phyloP scores from a whole-genome alignment of 2,329 filamentous ascomycete genomes.

The Fusarium nurragi region DNA sequence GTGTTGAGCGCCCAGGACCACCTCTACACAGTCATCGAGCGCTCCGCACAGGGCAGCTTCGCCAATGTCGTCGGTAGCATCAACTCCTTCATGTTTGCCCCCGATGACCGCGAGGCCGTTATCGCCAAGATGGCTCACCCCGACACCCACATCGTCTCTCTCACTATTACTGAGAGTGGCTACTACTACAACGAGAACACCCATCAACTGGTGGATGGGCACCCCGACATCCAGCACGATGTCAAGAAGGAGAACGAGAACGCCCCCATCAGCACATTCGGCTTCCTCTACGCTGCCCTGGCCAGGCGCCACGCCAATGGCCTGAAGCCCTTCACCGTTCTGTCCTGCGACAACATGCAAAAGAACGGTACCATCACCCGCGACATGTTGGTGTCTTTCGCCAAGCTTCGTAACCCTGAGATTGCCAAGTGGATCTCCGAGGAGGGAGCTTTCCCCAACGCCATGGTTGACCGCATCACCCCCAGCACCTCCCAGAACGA shows the following conservation, averaged over 20 bases:
- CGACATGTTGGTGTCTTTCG: conserved; percentile 62
- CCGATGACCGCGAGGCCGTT: conserved; percentile 61
- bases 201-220: conserved; percentile 59
- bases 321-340: conserved; percentile 62
- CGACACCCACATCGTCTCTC: conserved; percentile 63
- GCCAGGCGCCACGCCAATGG: conserved; percentile 56
- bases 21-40: conserved; percentile 64
- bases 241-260: conserved; percentile 56
- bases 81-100: conserved; percentile 62
- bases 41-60: conserved; percentile 60
- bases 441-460: conserved; percentile 62
- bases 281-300: conserved; percentile 62
- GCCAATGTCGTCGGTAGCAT: conserved; percentile 62
- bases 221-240: conserved; percentile 61
- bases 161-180: conserved; percentile 65
- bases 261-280: conserved; percentile 59
- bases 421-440: conserved; percentile 60
- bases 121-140: conserved; percentile 65
- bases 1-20: conserved; percentile 58
- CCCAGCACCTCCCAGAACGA: conserved; percentile 59
- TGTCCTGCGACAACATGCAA: conserved; percentile 68
- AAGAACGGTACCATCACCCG: conserved; percentile 64
- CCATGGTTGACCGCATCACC: conserved; percentile 66
- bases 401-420: conserved; percentile 56
- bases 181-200: conserved; percentile 68